Evolutionary conservation across 2,329 filamentous ascomycete genomes (phyloP), one percentile per base, ranked within the genome.

Genomic region (Thermoascus crustaceus): DNA sequence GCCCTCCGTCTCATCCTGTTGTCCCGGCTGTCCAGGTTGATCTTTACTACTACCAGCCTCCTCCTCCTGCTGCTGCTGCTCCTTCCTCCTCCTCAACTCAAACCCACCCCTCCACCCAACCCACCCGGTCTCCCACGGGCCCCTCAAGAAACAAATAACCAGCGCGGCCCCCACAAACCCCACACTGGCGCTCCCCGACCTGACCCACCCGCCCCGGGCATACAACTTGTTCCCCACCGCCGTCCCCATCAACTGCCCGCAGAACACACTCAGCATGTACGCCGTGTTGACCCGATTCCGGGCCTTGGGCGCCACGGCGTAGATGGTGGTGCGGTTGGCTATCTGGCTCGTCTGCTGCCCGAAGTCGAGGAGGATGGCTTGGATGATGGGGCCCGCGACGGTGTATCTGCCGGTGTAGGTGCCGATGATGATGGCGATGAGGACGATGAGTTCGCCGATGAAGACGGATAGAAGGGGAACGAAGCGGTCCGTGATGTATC

Each of bases 241-340:
- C 0, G 78, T 80, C 0, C 84, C 84, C 2, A 78, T 79, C 30
- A 91, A 51, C 63, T 91, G 85, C 0, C 85, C 85, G 18, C 73
- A 76, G 49, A 89, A 89, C 0, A 75, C 77, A 5, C 72, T 70
- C 0, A 87, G 71, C 85, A 89, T 91, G 50, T 86, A 91, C 1
- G 79, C 82, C 0, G 84, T 87, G 53, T 91, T 91, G 16, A 89
- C 73, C 3, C 85, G 63, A 58, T 87, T 91, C 4, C 82, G 64
- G 0, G 79, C 78, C 40, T 76, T 78, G 0, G 83, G 78, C 35
- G 82, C 80, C 14, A 89, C 76, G 1, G 66, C 61, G 47, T 85
- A 88, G 13, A 91, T 82, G 3, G 75, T 71, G 0, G 72, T 69
- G 0, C 85, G 66, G 48, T 88, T 87, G 1, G 81, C 80, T 20